These are phyloP conservation scores for Nicotiana tomentosiformis DNA, from an alignment of 257 asterid species.

Conservation along the genomic window DNA sequence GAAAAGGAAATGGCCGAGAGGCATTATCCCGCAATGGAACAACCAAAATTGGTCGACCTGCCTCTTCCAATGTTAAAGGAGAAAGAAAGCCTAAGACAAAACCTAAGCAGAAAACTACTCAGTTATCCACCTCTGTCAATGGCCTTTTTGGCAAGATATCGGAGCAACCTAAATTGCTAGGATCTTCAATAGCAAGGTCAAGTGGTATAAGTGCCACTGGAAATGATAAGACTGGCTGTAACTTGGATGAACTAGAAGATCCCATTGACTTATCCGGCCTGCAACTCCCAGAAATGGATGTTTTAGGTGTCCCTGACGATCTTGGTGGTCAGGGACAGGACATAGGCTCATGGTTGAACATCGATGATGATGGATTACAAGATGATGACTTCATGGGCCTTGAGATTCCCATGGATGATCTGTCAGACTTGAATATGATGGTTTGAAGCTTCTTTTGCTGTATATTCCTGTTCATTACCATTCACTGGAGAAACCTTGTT, in stretches of 20 bases:
- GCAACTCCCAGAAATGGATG: slow-evolving; percentile 85
- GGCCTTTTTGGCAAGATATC: slow-evolving; percentile 61
- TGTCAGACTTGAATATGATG: slow-evolving; percentile 74
- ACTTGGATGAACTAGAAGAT: slow-evolving; percentile 70
- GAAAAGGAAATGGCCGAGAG: slow-evolving; percentile 70
- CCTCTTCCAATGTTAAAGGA: slow-evolving; percentile 54
- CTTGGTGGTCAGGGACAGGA: slow-evolving; percentile 83
- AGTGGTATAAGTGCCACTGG: slow-evolving; percentile 39
- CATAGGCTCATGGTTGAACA: slow-evolving; percentile 80
- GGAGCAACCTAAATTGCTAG: slow-evolving; percentile 47
- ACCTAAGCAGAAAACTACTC: slow-evolving; percentile 73
- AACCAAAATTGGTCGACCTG: slow-evolving; percentile 51
- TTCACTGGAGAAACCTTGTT: slow-evolving; percentile 27
- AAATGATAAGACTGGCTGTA: slow-evolving; percentile 34
- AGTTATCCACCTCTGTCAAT: slow-evolving; percentile 63
- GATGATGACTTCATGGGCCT: slow-evolving; percentile 78
- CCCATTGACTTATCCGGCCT: slow-evolving; percentile 81
- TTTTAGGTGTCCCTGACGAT: slow-evolving; percentile 56
- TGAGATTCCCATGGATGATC: slow-evolving; percentile 87
- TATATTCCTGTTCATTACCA: slow-evolving; percentile 43
- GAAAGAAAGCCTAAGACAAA: slow-evolving; percentile 80
- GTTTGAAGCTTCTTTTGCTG: slow-evolving; percentile 54
- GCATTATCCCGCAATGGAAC: slow-evolving; percentile 58
- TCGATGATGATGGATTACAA: slow-evolving; percentile 65
- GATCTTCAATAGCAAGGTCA: slow-evolving; percentile 40